Evolutionary conservation across 1,284 basidiomycete genomes (phyloP).

Genomic region (Termitomyces sp.): DNA sequence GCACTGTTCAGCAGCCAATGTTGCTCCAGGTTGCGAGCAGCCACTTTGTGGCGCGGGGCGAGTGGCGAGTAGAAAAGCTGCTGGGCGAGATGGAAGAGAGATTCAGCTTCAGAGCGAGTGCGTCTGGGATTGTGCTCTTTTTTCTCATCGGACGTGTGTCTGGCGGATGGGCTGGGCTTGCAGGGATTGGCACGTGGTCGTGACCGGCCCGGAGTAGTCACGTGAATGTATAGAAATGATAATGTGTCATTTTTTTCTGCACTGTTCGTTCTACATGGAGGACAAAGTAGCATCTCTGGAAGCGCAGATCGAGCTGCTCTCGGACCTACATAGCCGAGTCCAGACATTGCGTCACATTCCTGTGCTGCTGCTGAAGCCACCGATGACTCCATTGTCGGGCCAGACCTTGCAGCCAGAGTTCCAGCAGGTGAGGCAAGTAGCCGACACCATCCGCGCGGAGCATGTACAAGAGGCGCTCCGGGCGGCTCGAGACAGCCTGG

Average conservation of each 20-base stretch:
- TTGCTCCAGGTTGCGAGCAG: conserved; percentile 4
- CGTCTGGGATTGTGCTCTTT: conserved; percentile 20
- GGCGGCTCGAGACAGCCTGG: conserved; percentile 45
- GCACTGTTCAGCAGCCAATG: conserved; percentile 9
- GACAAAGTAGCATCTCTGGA: conserved; percentile 24
- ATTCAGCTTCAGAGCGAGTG: conserved; percentile 27
- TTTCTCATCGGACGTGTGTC: conserved; percentile 24
- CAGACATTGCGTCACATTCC: conserved; percentile 41
- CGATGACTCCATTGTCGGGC: conserved; percentile 20
- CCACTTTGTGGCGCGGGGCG: conserved; percentile 7
- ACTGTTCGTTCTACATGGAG: conserved; percentile 6
- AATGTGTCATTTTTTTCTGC: background rate
- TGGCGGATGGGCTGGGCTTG: conserved; percentile 27
- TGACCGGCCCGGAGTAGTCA: conserved; percentile 8
- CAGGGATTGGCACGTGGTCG: conserved; percentile 29
- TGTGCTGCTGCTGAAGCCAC: conserved; percentile 32
- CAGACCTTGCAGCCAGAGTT: conserved; percentile 31
- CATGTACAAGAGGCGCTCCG: conserved; percentile 49
- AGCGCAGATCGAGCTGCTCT: conserved; percentile 40
- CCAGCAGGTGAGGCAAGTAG: conserved; percentile 40
- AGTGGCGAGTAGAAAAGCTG: conserved; percentile 12
- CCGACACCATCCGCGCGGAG: conserved; percentile 40
- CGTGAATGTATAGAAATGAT: background rate
- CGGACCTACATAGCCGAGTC: conserved; percentile 39
- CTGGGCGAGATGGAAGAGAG: conserved; percentile 20